These are phyloP conservation scores for Primulina eburnea DNA, from an alignment of 257 asterid genomes.

Conservation along the genomic window DNA sequence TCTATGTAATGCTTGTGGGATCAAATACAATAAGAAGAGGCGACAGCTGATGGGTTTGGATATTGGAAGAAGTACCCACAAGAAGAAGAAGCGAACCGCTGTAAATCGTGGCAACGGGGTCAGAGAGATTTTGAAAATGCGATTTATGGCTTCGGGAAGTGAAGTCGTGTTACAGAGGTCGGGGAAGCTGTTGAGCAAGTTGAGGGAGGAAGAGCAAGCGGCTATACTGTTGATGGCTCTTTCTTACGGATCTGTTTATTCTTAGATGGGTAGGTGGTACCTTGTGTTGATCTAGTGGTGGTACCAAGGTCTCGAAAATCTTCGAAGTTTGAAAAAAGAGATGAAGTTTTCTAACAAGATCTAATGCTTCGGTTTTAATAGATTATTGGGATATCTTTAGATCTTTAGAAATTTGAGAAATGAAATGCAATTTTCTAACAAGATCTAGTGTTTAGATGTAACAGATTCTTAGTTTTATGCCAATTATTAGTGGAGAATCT, in stretches of 20 bases:
- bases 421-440: conserved; percentile 9
- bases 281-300: conserved; percentile 11
- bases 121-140: conserved; percentile 47
- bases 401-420: not conserved
- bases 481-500: not conserved
- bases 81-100: conserved; percentile 50
- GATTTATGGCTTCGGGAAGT: conserved; percentile 51
- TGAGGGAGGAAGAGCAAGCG: conserved; percentile 85
- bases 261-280: conserved; percentile 37
- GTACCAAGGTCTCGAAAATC: conserved; percentile 18
- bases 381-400: not conserved
- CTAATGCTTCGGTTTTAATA: conserved; percentile 15
- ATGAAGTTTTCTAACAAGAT: conserved; percentile 21
- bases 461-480: not conserved
- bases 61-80: conserved; percentile 29
- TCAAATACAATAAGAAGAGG: conserved; percentile 79
- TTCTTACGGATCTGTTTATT: conserved; percentile 69
- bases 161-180: conserved; percentile 49
- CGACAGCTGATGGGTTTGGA: conserved; percentile 66
- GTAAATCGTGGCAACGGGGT: conserved; percentile 29
- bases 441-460: conserved; percentile 14
- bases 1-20: conserved; percentile 94
- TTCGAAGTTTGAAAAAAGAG: not conserved
- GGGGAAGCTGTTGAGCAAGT: conserved; percentile 47
- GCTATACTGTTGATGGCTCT: conserved; percentile 83